Evolutionary conservation across 441 rosid species (phyloP), one percentile per base, ranked within the genome.

Genomic region (Codiaeum variegatum): DNA sequence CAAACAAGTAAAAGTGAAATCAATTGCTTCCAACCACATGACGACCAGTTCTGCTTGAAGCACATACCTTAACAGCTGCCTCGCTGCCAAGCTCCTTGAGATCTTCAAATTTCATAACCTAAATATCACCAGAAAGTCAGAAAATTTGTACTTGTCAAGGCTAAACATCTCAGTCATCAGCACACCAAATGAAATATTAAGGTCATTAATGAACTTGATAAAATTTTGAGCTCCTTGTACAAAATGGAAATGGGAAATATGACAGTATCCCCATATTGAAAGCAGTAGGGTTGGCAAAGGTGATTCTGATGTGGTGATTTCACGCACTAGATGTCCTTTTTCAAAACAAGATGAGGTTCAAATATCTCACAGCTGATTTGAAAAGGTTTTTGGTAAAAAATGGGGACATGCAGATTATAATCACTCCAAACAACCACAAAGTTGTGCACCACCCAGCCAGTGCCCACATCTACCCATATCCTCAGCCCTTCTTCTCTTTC

Each of bases 31-130:
- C 19, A 6, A 60, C 6, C 46, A 44, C 23, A 23, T 16, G 55
- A 54, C 42, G 26, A 34, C 62, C 36, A 69, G 16, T 47, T 44
- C 13, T 34, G 13, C 47, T 16, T 26, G 36, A 52, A 49, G 28
- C 40, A n/a, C 28, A 7, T 83, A 94, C 98, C 99, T 93, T 93
- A 56, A 89, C 97, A 70, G 97, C 98, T 38, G 91, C 0, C 83
- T 96, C 99, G 82, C 73, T 88, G 65, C 90, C 97, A 21, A 85
- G 93, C 83, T 91, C 97, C 86, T 95, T 95, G 69, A 95, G 89
- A 88, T 93, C 99, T 21, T 89, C 93, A 19, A 93, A 95, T 80
- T 95, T 93, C 98, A 95, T 95, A 70, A 95, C 97, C 99, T 95
- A 81, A 46, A 73, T 64, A 77, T 40, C 52, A 80, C 21, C 59